Conservation (phyloP, 495 filamentous ascomycete species). For the Podospora pseudocomata region DNA sequence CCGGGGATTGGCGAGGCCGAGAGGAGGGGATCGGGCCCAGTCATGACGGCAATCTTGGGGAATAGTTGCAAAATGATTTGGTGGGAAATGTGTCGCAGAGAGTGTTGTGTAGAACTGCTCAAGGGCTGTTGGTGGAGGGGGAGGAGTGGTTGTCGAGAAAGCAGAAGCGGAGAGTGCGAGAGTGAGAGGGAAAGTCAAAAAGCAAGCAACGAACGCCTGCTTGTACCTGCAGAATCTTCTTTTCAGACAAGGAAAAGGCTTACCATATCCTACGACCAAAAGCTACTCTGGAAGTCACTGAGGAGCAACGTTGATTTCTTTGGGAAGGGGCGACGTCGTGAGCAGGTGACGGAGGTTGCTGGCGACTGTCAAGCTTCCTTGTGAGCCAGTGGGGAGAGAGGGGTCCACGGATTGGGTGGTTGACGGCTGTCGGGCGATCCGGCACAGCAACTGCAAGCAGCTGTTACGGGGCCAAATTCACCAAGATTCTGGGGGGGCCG, state of each 20-base stretch:
- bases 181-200: neutral
- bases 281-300: neutral
- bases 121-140: neutral
- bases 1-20: constrained; percentile 21
- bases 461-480: neutral
- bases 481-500: neutral
- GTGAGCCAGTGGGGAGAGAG: neutral
- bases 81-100: neutral
- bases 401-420: neutral
- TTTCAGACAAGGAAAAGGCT: neutral
- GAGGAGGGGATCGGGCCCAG: neutral
- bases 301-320: neutral
- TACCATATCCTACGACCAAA: neutral
- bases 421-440: neutral
- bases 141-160: neutral
- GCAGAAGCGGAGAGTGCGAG: neutral
- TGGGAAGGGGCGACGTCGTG: neutral
- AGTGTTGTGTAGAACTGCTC: neutral
- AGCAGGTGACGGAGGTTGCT: neutral
- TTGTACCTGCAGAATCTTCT: neutral
- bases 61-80: neutral
- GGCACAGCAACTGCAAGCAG: neutral
- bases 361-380: neutral
- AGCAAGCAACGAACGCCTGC: neutral
- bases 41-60: neutral